Evolutionary conservation across 2,329 filamentous ascomycete genomes (phyloP).

Genomic region (Sphaceloma murrayae): DNA sequence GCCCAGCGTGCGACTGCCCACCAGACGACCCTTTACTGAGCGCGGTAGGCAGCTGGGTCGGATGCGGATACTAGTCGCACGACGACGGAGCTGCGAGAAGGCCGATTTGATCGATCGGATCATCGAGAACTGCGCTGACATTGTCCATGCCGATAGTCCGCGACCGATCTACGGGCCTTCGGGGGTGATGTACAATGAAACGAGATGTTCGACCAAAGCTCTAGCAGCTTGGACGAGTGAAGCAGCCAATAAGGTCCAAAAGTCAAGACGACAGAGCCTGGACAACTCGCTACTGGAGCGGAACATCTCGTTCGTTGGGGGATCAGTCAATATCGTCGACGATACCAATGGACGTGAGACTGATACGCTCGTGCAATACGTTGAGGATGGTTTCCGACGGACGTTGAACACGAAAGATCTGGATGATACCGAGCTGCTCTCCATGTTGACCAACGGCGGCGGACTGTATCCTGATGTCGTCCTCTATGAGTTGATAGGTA

Average conservation of each 20-base stretch:
- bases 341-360: conserved; percentile 43
- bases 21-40: conserved; percentile 80
- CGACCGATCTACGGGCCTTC: not conserved
- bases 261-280: conserved; percentile 57
- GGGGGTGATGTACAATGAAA: not conserved
- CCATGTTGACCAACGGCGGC: conserved; percentile 69
- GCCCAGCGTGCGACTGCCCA: conserved; percentile 89
- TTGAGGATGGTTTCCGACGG: conserved; percentile 59
- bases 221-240: conserved; percentile 28
- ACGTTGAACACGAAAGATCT: conserved; percentile 53
- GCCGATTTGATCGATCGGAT: conserved; percentile 83
- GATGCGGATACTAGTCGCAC: conserved; percentile 80
- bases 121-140: conserved; percentile 76
- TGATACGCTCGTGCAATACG: conserved; percentile 19
- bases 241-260: conserved; percentile 48
- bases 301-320: conserved; percentile 91
- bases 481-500: too few species aligned
- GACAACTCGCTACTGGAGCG: conserved; percentile 74
- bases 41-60: conserved; percentile 73
- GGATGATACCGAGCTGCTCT: conserved; percentile 63
- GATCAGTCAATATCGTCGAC: conserved; percentile 52
- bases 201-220: conserved; percentile 12
- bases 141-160: conserved; percentile 75
- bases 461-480: conserved; percentile 77
- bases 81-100: conserved; percentile 74